Evolutionary conservation across 176 grass and related monocot species (phyloP), one percentile per base, ranked within the genome.

Genomic region (Musa schizocarpa): DNA sequence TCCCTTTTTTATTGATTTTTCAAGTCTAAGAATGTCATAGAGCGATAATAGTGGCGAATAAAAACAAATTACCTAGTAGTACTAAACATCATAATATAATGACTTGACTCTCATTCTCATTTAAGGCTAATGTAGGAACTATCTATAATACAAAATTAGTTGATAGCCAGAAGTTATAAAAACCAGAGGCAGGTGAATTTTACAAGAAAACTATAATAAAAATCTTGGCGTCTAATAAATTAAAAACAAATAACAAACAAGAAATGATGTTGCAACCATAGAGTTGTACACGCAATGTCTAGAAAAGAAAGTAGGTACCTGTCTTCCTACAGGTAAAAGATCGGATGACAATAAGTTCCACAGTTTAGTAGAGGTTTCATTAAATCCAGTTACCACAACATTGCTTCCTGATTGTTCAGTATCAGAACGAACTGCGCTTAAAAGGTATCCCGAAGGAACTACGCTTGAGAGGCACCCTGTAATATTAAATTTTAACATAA

Each of bases 291-390:
- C 24, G 1, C 10, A 34, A 2, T 17, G 68, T 63, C 25, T 43
- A 69, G 10, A 73, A 69, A 63, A 76, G 54, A 12, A 9, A 61
- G 74, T 75, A 29, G 13, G 55, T 81, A 88, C 77, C 49, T 51
- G 69, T 78, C 51, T 89, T 71, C 80, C 87, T 78, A 86, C 85
- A 22, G 82, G 81, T 83, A 64, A 65, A 76, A 76, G 71, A 57
- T 81, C 75, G 65, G 62, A 84, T 81, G 87, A 87, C 65, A 85
- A 76, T 72, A 77, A 53, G 61, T 78, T 85, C 73, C 85, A 73
- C 64, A 87, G 83, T 77, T 81, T 16, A 49, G 77, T 69, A 50
- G 80, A 71, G 71, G 66, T 54, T 74, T 65, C 16, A 63, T 83
- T 25, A 29, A 59, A 52, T 85, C 74, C 85, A 71, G 81, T 52